These are phyloP conservation scores for Talaromyces islandicus DNA, from an alignment of 2,329 filamentous ascomycete species.

Conservation along the genomic window DNA sequence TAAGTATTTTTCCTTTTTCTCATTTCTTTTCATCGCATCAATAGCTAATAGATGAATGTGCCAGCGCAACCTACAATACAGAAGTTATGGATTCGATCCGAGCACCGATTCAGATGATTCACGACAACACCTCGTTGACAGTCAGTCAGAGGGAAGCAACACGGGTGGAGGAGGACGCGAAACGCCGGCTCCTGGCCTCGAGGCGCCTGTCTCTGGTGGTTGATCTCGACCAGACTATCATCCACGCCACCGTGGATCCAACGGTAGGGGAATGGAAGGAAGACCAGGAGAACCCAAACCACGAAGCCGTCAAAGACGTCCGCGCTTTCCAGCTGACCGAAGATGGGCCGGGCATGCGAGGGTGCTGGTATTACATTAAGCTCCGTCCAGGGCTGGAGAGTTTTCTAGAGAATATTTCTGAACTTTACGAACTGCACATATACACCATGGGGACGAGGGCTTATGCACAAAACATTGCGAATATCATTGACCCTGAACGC, in stretches of 20 bases:
- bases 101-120: constrained; percentile 89
- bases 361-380: constrained; percentile 98
- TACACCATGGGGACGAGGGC: constrained; percentile 98
- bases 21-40: not conserved
- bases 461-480: constrained; percentile 88
- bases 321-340: constrained; percentile 82
- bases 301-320: constrained; percentile 84
- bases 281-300: constrained; percentile 82
- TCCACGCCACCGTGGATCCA: constrained; percentile 94
- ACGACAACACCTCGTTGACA: constrained; percentile 80
- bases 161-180: constrained; percentile 77
- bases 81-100: constrained; percentile 73
- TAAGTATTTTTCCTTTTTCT: constrained; percentile 25
- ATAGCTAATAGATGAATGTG: not conserved
- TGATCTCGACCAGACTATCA: constrained; percentile 96
- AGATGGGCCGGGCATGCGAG: constrained; percentile 66
- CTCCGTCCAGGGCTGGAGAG: constrained; percentile 77
- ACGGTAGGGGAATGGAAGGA: constrained; percentile 94
- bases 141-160: constrained; percentile 78
- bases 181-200: constrained; percentile 70
- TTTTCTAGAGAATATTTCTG: constrained; percentile 72
- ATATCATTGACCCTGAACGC: constrained; percentile 83
- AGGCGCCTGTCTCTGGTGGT: constrained; percentile 90
- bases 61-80: constrained; percentile 69
- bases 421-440: constrained; percentile 89